phyloP scores from a whole-genome alignment of 1,284 basidiomycete species.

The Cutaneotrichosporon spelunceum region DNA sequence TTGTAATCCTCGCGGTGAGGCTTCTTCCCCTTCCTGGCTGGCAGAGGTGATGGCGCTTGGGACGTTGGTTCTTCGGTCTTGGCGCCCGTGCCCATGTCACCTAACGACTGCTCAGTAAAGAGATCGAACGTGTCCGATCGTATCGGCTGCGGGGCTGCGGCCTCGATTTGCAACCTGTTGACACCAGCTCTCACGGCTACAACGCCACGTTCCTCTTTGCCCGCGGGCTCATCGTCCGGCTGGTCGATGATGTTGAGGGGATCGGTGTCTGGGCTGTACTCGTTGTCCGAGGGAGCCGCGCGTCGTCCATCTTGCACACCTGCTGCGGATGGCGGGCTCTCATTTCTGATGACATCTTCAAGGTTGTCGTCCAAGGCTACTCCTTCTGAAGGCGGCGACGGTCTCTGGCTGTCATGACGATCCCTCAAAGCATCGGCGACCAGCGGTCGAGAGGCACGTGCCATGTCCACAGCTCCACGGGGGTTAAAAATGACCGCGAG shows the following conservation, averaged over 20 bases:
- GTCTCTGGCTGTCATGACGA: neutral
- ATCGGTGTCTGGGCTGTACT: neutral
- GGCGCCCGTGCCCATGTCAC: neutral
- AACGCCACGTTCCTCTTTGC: neutral
- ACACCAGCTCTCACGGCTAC: neutral
- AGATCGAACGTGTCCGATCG: neutral
- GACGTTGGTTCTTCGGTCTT: neutral
- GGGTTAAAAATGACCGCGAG: constrained; percentile 90
- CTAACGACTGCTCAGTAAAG: constrained; percentile 2
- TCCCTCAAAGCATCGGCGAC: neutral
- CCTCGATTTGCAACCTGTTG: neutral
- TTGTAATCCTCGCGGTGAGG: constrained; percentile 14
- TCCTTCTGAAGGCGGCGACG: neutral
- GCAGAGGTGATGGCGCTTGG: neutral
- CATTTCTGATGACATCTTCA: neutral
- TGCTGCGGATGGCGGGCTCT: neutral
- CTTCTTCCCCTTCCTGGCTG: constrained; percentile 8
- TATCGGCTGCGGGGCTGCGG: constrained; percentile 12
- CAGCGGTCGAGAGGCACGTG: neutral
- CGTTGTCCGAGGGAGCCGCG: neutral
- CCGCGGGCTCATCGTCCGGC: neutral
- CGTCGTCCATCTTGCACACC: neutral
- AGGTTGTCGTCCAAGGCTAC: neutral
- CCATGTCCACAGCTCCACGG: neutral
- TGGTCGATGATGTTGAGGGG: constrained; percentile 2